Percentiles rank a stretch among this genome's conserved stretches.
These are phyloP conservation scores for Tolypocladium tropicale DNA, from an alignment of 2,329 filamentous ascomycete genomes.

Conservation along the genomic window DNA sequence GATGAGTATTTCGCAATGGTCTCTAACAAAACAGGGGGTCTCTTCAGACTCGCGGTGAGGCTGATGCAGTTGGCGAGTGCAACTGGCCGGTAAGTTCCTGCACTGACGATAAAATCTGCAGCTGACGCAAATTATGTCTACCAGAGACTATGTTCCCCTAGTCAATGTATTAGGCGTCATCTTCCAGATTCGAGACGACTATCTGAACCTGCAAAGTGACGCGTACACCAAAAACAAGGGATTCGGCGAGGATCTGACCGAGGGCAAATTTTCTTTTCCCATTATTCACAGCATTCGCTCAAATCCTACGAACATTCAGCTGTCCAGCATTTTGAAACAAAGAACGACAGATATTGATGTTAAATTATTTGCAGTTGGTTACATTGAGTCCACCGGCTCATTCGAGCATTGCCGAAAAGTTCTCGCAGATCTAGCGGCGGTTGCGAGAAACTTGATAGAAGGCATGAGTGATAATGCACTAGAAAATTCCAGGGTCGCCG, in stretches of 20 bases:
- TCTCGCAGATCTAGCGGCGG: not conserved
- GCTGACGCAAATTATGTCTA: not conserved
- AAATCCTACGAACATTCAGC: not conserved
- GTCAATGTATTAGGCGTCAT: conserved; percentile 1
- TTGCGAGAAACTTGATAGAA: not conserved
- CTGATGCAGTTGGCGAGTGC: conserved; percentile 53
- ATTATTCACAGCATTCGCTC: conserved; percentile 5
- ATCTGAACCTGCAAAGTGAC: conserved; percentile 4
- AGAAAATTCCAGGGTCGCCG: not conserved
- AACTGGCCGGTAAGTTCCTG: not conserved
- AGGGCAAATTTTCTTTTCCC: conserved; percentile 7
- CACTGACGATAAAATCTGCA: not conserved
- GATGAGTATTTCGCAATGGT: conserved; percentile 83
- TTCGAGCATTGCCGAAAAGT: not conserved
- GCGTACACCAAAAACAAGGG: conserved; percentile 4
- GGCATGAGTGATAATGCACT: not conserved
- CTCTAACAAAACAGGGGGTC: conserved; percentile 70
- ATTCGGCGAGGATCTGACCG: conserved; percentile 3
- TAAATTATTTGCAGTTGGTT: conserved; percentile 1
- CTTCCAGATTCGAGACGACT: conserved; percentile 7
- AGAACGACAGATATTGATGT: conserved; percentile 1
- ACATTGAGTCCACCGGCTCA: conserved; percentile 3
- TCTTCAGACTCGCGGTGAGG: conserved; percentile 69
- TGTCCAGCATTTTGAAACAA: conserved; percentile 4
- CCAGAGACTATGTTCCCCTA: conserved; percentile 17